These are phyloP conservation scores for Neurospora tetraspora DNA, from an alignment of 495 filamentous ascomycete genomes.

Conservation along the genomic window DNA sequence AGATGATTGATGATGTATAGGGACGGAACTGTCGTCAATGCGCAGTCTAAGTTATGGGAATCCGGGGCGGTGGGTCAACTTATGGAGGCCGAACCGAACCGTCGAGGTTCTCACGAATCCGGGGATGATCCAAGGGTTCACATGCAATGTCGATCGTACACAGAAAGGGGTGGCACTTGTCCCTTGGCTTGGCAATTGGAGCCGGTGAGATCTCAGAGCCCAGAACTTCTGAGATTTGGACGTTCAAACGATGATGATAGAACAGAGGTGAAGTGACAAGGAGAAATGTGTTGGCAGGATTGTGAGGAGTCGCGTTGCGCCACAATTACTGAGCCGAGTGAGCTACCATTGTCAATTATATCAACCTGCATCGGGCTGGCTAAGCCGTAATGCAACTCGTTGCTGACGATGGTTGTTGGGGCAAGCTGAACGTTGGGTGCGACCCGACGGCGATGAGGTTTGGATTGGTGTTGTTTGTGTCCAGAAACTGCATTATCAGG, in stretches of 20 bases:
- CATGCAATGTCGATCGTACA: not conserved
- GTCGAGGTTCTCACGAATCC: not conserved
- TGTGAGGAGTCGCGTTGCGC: not conserved
- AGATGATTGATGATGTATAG: not conserved
- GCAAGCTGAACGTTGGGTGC: not conserved
- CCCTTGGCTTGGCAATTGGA: not conserved
- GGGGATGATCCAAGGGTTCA: not conserved
- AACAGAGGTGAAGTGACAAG: too few species aligned
- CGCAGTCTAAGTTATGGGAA: not conserved
- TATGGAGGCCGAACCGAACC: not conserved
- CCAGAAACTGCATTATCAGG: not conserved
- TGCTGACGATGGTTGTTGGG: not conserved
- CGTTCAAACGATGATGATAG: not conserved
- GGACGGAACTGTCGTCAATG: not conserved
- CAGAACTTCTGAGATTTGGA: not conserved
- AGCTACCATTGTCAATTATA: not conserved
- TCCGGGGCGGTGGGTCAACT: not conserved
- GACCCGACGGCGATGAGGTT: not conserved
- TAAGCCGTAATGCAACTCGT: not conserved
- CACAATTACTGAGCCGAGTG: not conserved
- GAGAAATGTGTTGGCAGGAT: not conserved
- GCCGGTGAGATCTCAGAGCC: not conserved
- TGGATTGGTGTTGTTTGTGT: not conserved
- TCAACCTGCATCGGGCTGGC: not conserved
- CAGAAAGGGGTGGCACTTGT: not conserved